Evolutionary conservation across 768 basidiomycete genomes (phyloP), one percentile per base, ranked within the genome.

Genomic region (Gloeopeniophorella convolvens): DNA sequence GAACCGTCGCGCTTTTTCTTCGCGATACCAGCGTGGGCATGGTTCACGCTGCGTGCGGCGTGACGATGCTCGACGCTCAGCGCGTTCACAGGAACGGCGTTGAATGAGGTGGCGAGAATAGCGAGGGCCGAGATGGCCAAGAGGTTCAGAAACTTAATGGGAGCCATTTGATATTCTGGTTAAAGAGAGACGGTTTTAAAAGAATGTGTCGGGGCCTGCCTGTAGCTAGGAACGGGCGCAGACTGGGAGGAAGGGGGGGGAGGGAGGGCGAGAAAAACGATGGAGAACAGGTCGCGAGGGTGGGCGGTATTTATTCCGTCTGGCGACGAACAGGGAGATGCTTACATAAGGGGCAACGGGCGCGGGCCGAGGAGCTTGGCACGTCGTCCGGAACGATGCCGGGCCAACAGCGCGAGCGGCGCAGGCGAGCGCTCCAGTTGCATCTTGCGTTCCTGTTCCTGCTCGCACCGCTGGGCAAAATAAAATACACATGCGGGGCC

Each of bases 81-180:
- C 6, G 85, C 85, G 56, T 70, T 70, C 33, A 69, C 78, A 20
- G 75, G 72, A 6, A 69, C 49, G 0, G 77, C 63, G 27, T 62
- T 70, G 48, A 76, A 72, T 5, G 79, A 73, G 57, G 71, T 69
- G 40, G 76, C 70, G 53, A 86, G 51, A 54, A 87, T 59, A 18
- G 80, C 76, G 45, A 89, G 61, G 21, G 80, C 70, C 13, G 78
- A 69, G 33, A 88, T 54, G 18, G 83, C 75, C 45, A 88, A 23
- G 53, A 87, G 65, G 60, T 75, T 76, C 61, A 84, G 60, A 41
- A 84, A 61, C 55, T 76, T 82, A 50, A 67, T 35, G 41, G 72
- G 60, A 35, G 78, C 72, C 77, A 80, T 80, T 41, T n/a, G n/a
- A n/a, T n/a, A n/a, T n/a, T n/a, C n/a, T n/a, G n/a, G 35, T 27